Percentiles rank a stretch among this genome's conserved stretches.
phyloP scores from a whole-genome alignment of 257 asterid species.

The Cinchona pubescens region DNA sequence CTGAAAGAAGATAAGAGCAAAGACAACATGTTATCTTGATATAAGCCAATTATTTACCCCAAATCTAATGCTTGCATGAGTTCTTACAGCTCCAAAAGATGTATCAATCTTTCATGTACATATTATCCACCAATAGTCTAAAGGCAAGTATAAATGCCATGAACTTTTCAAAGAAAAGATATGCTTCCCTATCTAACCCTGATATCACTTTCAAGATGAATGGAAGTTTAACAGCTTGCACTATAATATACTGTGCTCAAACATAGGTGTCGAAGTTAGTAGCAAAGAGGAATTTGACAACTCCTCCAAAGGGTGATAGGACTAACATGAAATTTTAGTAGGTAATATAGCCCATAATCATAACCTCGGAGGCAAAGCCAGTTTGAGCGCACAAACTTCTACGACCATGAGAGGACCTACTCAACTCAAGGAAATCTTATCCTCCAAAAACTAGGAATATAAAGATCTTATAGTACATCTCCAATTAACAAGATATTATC shows the following conservation, averaged over 20 bases:
- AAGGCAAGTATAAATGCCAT: constrained; percentile 8
- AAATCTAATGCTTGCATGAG: background rate
- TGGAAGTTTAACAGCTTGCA: background rate
- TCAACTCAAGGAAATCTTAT: background rate
- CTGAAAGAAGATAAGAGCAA: constrained; percentile 39
- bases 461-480: background rate
- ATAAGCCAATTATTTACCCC: background rate
- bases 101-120: background rate
- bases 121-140: background rate
- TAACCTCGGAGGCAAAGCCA: background rate
- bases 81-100: background rate
- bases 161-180: background rate
- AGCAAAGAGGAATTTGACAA: background rate
- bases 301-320: background rate
- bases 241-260: background rate
- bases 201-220: background rate
- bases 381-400: background rate
- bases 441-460: background rate
- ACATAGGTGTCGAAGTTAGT: background rate
- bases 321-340: background rate
- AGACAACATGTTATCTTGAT: background rate
- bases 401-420: background rate
- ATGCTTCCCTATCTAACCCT: background rate
- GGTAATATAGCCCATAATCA: background rate
- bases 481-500: background rate